Evolutionary conservation across 164 flowering plant genomes (phyloP).

Genomic region (Piper betle): DNA sequence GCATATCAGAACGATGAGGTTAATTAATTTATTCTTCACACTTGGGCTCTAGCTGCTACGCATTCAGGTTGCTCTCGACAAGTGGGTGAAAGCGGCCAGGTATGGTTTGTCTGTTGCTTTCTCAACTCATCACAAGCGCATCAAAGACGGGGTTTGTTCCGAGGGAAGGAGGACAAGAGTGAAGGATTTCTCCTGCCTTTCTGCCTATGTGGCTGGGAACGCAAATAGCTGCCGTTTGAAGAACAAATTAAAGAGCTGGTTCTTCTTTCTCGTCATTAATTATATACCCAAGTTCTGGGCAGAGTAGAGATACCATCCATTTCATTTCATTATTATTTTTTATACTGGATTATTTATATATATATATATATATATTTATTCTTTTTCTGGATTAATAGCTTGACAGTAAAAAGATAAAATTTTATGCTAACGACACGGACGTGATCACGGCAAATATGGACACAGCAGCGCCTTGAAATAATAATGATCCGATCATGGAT

Average conservation of each 20-base stretch:
- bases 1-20: neutral
- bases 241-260: conserved; percentile 13
- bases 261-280: conserved; percentile 31
- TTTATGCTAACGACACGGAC: too few species aligned
- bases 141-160: conserved; percentile 24
- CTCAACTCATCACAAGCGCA: conserved; percentile 17
- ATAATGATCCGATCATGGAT: too few species aligned
- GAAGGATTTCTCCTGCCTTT: conserved; percentile 32
- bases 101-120: neutral
- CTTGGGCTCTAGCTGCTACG: conserved; percentile 2
- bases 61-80: conserved; percentile 6
- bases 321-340: neutral
- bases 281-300: conserved; percentile 7
- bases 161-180: conserved; percentile 42
- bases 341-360: neutral
- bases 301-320: neutral
- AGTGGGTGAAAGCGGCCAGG: neutral
- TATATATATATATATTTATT: too few species aligned
- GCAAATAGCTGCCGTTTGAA: conserved; percentile 5
- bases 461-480: too few species aligned
- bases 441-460: too few species aligned
- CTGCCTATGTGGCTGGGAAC: conserved; percentile 14
- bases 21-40: conserved; percentile 2
- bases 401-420: too few species aligned
- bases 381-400: too few species aligned